These are phyloP conservation scores for Orychophragmus violaceus DNA, from an alignment of 345 rosid genomes.

Conservation along the genomic window DNA sequence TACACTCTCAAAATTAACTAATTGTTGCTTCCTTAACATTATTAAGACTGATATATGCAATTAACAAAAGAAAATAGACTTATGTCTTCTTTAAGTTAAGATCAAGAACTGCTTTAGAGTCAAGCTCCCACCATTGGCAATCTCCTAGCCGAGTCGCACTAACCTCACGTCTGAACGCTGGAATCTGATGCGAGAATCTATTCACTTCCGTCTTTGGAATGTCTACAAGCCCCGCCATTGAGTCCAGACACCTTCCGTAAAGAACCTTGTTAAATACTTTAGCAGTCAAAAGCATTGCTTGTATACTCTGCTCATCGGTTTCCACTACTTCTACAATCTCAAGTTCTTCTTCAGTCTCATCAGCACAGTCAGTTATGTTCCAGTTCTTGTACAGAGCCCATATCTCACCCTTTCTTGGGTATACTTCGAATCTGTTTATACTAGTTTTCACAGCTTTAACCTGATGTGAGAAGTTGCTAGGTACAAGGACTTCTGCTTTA, in stretches of 20 bases:
- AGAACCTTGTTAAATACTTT: conserved; percentile 15
- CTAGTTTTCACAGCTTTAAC: conserved; percentile 22
- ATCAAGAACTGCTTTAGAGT: conserved; percentile 34
- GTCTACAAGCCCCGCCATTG: conserved; percentile 21
- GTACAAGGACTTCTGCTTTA: conserved; percentile 21
- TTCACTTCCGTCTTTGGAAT: conserved; percentile 27
- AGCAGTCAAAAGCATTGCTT: conserved; percentile 26
- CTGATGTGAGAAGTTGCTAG: conserved; percentile 42
- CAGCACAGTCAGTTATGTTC: conserved; percentile 8
- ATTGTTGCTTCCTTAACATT: background rate
- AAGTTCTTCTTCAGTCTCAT: conserved; percentile 32
- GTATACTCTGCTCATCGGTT: conserved; percentile 18
- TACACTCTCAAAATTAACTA: background rate
- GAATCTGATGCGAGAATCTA: conserved; percentile 59
- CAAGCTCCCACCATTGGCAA: conserved; percentile 40
- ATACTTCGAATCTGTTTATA: conserved; percentile 27
- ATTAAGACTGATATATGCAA: background rate
- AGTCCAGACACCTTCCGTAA: conserved; percentile 35
- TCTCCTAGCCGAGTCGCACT: conserved; percentile 9
- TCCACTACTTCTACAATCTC: conserved; percentile 48
- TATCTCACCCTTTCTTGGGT: conserved; percentile 46
- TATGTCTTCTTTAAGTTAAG: background rate
- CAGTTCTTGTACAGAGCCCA: conserved; percentile 52
- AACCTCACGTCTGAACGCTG: conserved; percentile 29
- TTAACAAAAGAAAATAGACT: background rate